A percentile compares a stretch with the other conserved stretches of the same genome.
phyloP scores from a whole-genome alignment of 2,329 filamentous ascomycete genomes.

The Colletotrichum sp. region DNA sequence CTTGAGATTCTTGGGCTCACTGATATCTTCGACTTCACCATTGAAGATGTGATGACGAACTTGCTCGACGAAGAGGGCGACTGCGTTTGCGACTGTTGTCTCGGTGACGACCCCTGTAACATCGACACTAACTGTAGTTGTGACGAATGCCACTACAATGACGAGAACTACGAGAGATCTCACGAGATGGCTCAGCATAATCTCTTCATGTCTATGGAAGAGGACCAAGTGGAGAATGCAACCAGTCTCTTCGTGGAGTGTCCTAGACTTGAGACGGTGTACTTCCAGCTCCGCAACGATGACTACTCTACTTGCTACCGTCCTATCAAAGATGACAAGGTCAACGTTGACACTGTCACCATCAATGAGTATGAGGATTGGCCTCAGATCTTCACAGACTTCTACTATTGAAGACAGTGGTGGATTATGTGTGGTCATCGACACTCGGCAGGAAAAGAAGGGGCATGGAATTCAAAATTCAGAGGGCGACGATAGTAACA shows the following conservation, averaged over 20 bases:
- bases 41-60: not conserved
- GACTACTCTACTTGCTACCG: not conserved
- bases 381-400: not conserved
- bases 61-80: not conserved
- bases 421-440: too few species aligned
- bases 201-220: not conserved
- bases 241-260: not conserved
- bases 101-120: not conserved
- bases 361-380: not conserved
- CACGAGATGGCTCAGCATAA: not conserved
- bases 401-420: not conserved
- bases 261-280: not conserved
- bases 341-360: not conserved
- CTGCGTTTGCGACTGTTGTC: not conserved
- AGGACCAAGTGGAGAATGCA: not conserved
- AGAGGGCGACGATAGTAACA: not conserved
- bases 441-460: too few species aligned
- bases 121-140: accelerated
- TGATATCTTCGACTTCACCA: not conserved
- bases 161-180: not conserved
- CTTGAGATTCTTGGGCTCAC: not conserved
- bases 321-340: not conserved
- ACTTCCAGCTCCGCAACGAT: accelerated
- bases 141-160: not conserved
- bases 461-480: not conserved